Conservation (phyloP, 371 early-diverging fungal species). For the Coemansia sp. region DNA sequence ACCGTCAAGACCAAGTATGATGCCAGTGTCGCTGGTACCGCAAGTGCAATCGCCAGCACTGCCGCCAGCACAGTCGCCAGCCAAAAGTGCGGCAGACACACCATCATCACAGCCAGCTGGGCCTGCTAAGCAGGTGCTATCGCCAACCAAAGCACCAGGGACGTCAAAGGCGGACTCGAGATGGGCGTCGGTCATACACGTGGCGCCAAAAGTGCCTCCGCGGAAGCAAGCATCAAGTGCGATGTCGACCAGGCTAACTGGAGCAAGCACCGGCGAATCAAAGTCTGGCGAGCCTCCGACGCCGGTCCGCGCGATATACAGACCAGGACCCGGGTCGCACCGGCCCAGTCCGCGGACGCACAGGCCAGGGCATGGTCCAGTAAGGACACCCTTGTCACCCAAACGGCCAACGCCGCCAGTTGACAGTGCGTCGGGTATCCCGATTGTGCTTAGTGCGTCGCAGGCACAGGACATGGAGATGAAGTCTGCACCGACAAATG, state of each 20-base stretch:
- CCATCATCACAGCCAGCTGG: neutral
- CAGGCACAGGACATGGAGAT: neutral
- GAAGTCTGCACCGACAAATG: no score
- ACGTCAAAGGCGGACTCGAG: neutral
- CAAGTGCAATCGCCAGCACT: neutral
- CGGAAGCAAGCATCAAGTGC: neutral
- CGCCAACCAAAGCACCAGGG: neutral
- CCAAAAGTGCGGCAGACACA: neutral
- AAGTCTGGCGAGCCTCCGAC: neutral
- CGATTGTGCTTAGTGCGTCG: neutral
- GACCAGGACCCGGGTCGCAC: neutral
- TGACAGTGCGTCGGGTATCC: neutral
- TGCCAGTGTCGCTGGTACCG: slow-evolving; percentile 25
- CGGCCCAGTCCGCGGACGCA: neutral
- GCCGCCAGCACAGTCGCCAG: neutral
- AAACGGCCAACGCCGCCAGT: neutral
- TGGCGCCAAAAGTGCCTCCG: neutral
- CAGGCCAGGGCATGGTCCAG: neutral
- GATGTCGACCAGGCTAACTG: neutral
- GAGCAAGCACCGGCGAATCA: neutral
- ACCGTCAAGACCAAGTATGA: slow-evolving; percentile 1
- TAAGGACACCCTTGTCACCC: neutral
- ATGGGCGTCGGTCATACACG: neutral
- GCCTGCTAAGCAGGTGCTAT: neutral
- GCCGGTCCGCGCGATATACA: neutral